phyloP scores from a whole-genome alignment of 2,329 filamentous ascomycete species.

The Emergomyces africanus region DNA sequence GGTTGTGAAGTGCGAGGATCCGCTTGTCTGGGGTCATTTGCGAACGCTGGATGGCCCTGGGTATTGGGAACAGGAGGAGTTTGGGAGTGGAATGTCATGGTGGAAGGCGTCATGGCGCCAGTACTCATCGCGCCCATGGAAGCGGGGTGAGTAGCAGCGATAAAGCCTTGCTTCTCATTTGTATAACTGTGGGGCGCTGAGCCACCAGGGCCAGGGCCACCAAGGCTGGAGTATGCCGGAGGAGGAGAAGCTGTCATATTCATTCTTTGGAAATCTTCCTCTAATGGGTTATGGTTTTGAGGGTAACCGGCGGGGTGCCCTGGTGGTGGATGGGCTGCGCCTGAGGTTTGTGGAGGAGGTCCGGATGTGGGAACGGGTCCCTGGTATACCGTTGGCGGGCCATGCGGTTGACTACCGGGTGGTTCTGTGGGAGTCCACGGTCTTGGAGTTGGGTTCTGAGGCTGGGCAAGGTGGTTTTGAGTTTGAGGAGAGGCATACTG shows the following conservation, averaged over 20 bases:
- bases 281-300: conserved; percentile 60
- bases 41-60: conserved; percentile 72
- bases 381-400: conserved; percentile 83
- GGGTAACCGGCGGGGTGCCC: conserved; percentile 31
- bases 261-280: conserved; percentile 76
- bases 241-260: conserved; percentile 72
- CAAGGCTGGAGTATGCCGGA: conserved; percentile 83
- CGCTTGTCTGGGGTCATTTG: conserved; percentile 57
- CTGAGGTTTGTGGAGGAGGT: conserved; percentile 25
- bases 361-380: conserved; percentile 46
- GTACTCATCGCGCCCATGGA: conserved; percentile 12
- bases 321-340: conserved; percentile 15
- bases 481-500: conserved; percentile 53
- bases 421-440: conserved; percentile 95
- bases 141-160: conserved; percentile 11
- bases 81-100: conserved; percentile 12
- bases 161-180: conserved; percentile 54
- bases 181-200: conserved; percentile 45
- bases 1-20: conserved; percentile 35
- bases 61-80: conserved; percentile 22
- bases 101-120: conserved; percentile 11
- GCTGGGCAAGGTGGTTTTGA: conserved; percentile 14
- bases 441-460: conserved; percentile 35
- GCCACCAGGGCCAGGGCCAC: conserved; percentile 46
- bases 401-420: conserved; percentile 74